Percentiles rank a stretch among this genome's conserved stretches.
phyloP scores from a whole-genome alignment of 768 basidiomycete species.

The Pholiota conissans region DNA sequence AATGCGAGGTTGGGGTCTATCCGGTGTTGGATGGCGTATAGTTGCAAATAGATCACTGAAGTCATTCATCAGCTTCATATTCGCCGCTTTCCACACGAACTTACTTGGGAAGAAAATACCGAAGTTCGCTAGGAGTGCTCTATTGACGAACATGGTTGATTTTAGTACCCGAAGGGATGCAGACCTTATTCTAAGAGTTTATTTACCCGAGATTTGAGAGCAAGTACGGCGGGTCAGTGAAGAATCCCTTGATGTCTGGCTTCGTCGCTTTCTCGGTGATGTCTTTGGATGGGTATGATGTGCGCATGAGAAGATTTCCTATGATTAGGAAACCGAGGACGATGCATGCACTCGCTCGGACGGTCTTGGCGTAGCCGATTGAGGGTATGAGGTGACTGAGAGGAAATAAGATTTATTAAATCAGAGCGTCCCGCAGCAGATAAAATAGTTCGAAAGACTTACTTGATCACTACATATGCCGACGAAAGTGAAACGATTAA shows the following conservation, averaged over 20 bases:
- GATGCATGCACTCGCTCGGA: conserved; percentile 22
- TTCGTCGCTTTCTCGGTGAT: background rate
- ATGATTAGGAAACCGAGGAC: conserved; percentile 20
- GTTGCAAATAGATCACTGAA: conserved; percentile 55
- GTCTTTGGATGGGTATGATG: background rate
- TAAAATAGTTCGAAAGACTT: conserved; percentile 6
- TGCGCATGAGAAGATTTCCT: conserved; percentile 25
- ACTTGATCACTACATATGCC: conserved; percentile 30
- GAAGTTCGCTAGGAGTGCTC: background rate
- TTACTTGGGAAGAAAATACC: conserved; percentile 34
- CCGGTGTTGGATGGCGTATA: conserved; percentile 44
- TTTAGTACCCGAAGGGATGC: too few relatives aligned
- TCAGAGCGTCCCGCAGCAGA: background rate
- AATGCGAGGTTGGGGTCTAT: conserved; percentile 43
- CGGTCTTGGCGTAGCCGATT: conserved; percentile 23
- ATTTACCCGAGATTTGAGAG: conserved; percentile 21
- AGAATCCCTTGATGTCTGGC: conserved; percentile 24
- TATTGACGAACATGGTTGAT: too few relatives aligned
- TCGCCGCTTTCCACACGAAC: too few relatives aligned
- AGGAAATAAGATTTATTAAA: background rate
- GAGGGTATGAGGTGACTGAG: conserved; percentile 24
- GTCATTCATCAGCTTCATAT: too few relatives aligned
- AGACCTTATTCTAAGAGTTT: too few relatives aligned
- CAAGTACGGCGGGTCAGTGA: conserved; percentile 25
- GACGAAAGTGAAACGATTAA: too few relatives aligned